Evolutionary conservation across 1,284 basidiomycete species (phyloP).

Genomic region (Neolentinus lepideus): DNA sequence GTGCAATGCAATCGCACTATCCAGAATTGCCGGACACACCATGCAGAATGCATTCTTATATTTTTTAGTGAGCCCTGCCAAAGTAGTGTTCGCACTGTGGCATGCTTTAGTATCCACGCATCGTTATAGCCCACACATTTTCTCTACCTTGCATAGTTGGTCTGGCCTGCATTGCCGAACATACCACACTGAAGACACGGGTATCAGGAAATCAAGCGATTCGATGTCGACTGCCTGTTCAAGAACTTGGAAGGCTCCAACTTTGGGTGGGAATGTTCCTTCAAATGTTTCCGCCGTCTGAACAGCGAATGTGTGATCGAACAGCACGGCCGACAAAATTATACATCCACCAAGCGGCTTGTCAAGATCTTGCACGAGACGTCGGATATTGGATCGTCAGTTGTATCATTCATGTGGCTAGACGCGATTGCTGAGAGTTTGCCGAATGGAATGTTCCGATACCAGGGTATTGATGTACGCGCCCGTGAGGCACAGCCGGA

Average conservation of each 20-base stretch:
- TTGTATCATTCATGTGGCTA: too few species aligned
- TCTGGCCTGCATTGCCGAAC: slow-evolving; percentile 32
- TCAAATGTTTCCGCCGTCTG: slow-evolving; percentile 24
- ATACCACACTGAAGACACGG: slow-evolving; percentile 27
- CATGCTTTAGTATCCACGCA: not conserved
- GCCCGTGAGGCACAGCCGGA: too few species aligned
- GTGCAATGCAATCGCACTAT: slow-evolving; percentile 13
- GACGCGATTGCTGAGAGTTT: too few species aligned
- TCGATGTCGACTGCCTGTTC: slow-evolving; percentile 14
- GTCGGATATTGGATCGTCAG: too few species aligned
- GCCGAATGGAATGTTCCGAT: too few species aligned
- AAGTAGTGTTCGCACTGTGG: slow-evolving; percentile 27
- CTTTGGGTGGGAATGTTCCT: slow-evolving; percentile 22
- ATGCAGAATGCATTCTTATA: slow-evolving; percentile 29
- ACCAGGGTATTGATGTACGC: too few species aligned
- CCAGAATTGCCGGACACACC: slow-evolving; percentile 25
- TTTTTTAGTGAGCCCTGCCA: slow-evolving; percentile 21
- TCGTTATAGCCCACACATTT: not conserved
- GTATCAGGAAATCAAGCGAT: slow-evolving; percentile 28
- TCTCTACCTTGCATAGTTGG: slow-evolving; percentile 30
- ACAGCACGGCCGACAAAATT: slow-evolving; percentile 24
- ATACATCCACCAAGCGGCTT: slow-evolving; percentile 27
- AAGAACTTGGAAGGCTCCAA: slow-evolving; percentile 21
- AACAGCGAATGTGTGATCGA: slow-evolving; percentile 23
- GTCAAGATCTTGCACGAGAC: slow-evolving; percentile 15